Evolutionary conservation across 768 basidiomycete species (phyloP), one percentile per base, ranked within the genome.

Genomic region (Leccinum pellstonianum): DNA sequence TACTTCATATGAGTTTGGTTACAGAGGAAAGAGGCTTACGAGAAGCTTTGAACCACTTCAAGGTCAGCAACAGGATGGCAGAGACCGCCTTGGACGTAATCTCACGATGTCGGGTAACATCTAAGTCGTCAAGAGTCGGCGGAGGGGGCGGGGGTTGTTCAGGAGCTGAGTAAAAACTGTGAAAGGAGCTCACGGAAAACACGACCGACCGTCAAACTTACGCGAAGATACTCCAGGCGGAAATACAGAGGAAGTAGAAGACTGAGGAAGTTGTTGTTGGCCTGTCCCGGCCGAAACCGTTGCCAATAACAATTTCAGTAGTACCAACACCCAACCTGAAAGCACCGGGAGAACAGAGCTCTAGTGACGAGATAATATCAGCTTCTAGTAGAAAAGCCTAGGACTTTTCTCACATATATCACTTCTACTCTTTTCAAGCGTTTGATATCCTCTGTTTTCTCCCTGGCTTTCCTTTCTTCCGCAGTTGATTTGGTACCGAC

Each of bases 21-120:
- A 27, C 50, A 57, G 23, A 27, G 48, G 21, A 17, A 43, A 53
- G 52, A 51, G 10, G 81, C 94, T 73, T 65, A 98, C 96, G 97
- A 54, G 96, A 98, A 23, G 91, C 91, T 75, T 98, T 98, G 81
- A 98, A 96, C 97, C 97, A 99, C 73, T 98, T 97, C 64, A 99
- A 73, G 2, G 91, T 84, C 38, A 98, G 77, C 5, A 98, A 75
- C 27, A 99, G 74, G 58, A 98, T 97, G 1, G 95, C 96, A 14
- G 97, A 98, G 4, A 97, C 93, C 0, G 95, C 95, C 73, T 99
- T 99, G 11, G 93, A 93, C 0, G 93, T 97, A 65, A 99, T 95
- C 75, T 99, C 97, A 41, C 96, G 91, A 75, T 98, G 96, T 11
- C 97, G 86, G 25, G 86, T 88, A 31, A 95, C 89, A 70, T 99